Evolutionary conservation across 2,329 filamentous ascomycete genomes (phyloP).

Genomic region (Rutstroemia sp.): DNA sequence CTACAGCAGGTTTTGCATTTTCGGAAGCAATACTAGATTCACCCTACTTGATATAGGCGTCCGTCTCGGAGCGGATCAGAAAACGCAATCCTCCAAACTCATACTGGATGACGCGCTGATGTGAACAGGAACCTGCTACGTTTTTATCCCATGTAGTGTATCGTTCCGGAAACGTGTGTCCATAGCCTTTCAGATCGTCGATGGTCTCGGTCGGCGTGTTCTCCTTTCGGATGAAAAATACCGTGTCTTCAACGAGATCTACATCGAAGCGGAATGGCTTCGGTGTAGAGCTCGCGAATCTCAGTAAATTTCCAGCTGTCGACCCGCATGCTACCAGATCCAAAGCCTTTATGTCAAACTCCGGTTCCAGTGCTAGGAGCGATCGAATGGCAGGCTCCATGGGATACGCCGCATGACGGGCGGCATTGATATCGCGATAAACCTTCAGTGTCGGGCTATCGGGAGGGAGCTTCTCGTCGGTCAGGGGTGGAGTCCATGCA

Average conservation of each 20-base stretch:
- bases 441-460: slow-evolving; percentile 34
- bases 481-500: slow-evolving; percentile 39
- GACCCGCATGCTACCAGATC: slow-evolving; percentile 55
- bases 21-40: not conserved
- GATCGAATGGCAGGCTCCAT: slow-evolving; percentile 36
- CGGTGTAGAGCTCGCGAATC: slow-evolving; percentile 40
- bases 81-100: slow-evolving; percentile 44
- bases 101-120: slow-evolving; percentile 57
- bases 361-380: slow-evolving; percentile 32
- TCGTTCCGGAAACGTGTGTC: slow-evolving; percentile 58
- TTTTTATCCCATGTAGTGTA: slow-evolving; percentile 56
- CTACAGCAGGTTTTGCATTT: not conserved
- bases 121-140: slow-evolving; percentile 47
- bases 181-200: slow-evolving; percentile 48
- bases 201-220: slow-evolving; percentile 52
- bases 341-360: slow-evolving; percentile 30
- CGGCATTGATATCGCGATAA: slow-evolving; percentile 38
- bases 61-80: slow-evolving; percentile 49
- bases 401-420: slow-evolving; percentile 33
- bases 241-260: slow-evolving; percentile 46
- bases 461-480: slow-evolving; percentile 30
- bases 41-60: slow-evolving; percentile 42
- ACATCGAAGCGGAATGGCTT: slow-evolving; percentile 51
- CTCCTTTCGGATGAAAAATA: slow-evolving; percentile 58
- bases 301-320: slow-evolving; percentile 53